Evolutionary conservation across 768 basidiomycete genomes (phyloP).

Genomic region (Clitopilus passeckerianus): DNA sequence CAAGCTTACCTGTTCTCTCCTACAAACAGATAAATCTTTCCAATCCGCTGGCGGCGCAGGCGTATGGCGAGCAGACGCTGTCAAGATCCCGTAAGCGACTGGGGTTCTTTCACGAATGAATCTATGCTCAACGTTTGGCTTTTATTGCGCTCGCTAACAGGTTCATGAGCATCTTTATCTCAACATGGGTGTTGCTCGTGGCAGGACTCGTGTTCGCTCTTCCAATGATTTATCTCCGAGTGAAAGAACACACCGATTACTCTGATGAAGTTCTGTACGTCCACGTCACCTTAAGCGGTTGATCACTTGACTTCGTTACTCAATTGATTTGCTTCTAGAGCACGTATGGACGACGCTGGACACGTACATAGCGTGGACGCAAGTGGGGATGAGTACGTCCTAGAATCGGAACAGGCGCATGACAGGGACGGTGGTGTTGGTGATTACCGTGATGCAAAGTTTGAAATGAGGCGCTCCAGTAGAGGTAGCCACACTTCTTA

Average conservation of each 20-base stretch:
- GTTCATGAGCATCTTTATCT: constrained; percentile 69
- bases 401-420: background rate
- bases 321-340: constrained; percentile 15
- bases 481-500: background rate
- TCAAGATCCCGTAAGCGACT: constrained; percentile 17
- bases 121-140: constrained; percentile 10
- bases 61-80: constrained; percentile 66
- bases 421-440: background rate
- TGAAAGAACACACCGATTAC: constrained; percentile 52
- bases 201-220: constrained; percentile 62
- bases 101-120: background rate
- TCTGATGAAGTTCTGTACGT: constrained; percentile 52
- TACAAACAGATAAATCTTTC: constrained; percentile 54
- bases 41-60: constrained; percentile 77
- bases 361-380: constrained; percentile 15
- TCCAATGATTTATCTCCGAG: constrained; percentile 70
- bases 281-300: background rate
- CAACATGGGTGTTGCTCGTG: constrained; percentile 69
- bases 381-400: constrained; percentile 1
- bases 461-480: background rate
- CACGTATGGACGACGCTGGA: constrained; percentile 39
- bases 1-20: background rate
- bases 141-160: constrained; percentile 14
- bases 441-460: background rate
- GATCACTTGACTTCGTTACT: constrained; percentile 1